Evolutionary conservation across 2,329 filamentous ascomycete species (phyloP), one percentile per base, ranked within the genome.

Genomic region (Trichoderma breve): DNA sequence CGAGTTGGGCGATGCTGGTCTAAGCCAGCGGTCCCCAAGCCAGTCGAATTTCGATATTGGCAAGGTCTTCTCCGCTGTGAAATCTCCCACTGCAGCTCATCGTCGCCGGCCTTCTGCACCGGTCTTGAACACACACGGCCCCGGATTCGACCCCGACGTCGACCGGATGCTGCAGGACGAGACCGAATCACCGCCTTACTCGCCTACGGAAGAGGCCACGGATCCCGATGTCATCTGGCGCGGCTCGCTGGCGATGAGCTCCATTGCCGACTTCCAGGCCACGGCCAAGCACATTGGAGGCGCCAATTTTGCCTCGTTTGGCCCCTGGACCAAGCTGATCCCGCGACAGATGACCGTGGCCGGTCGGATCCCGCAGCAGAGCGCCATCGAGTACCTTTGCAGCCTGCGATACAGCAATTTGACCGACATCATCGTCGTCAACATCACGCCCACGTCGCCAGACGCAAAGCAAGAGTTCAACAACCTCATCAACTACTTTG

Each of bases 301-400:
- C 53, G 93, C 93, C 61, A 92, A 97, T 78, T 87, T 97, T 69
- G 76, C 78, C 53, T 88, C 85, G 60, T 88, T 86, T 73, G 88
- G 91, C 0, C 79, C 85, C 0, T 98, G 95, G 94, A 87, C 87
- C 21, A 88, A 92, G 71, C 84, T 98, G 11, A 88, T 97, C 8
- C 92, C 94, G 0, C 84, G 88, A 34, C 87, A 85, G 8, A 84
- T 96, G 34, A 89, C 87, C 7, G 91, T 96, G 26, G 91, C 91
- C 62, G 93, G 93, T 1, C 90, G 96, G 21, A 96, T 99, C 73
- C 89, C 93, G 66, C 90, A 93, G 75, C 88, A 92, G 73, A 92
- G 92, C 74, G 96, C 95, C 12, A 94, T 94, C 71, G 93, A 97
- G 73, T 99, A 99, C 77, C 90, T 99, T 0, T 96, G 94, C 78